phyloP scores from a whole-genome alignment of 2,329 filamentous ascomycete species.

The Ophiostoma sp. region DNA sequence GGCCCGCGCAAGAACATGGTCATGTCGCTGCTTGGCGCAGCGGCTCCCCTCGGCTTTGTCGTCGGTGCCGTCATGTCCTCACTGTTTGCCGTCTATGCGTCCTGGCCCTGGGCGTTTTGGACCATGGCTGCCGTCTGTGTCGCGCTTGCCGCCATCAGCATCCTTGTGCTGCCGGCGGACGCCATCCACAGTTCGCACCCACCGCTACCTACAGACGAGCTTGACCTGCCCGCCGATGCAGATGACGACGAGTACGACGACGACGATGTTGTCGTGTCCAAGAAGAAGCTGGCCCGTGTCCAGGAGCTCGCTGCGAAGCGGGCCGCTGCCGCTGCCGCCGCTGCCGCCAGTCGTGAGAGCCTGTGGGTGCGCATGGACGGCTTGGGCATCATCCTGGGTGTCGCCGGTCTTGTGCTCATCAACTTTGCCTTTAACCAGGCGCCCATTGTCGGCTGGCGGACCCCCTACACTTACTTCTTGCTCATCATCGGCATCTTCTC shows the following conservation, averaged over 20 bases:
- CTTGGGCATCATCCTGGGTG: conserved; percentile 35
- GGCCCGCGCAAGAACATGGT: conserved; percentile 56
- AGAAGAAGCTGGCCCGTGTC: conserved; percentile 7
- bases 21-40: conserved; percentile 48
- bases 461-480: conserved; percentile 46
- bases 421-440: conserved; percentile 58
- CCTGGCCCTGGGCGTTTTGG: conserved; percentile 49
- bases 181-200: too few relatives aligned
- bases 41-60: conserved; percentile 44
- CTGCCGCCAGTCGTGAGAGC: conserved; percentile 17
- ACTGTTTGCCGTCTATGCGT: conserved; percentile 36
- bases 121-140: conserved; percentile 28
- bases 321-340: background rate
- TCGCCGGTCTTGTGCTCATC: conserved; percentile 48
- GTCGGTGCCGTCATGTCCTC: conserved; percentile 39
- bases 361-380: conserved; percentile 31
- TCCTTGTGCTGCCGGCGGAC: conserved; percentile 28
- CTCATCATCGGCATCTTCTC: conserved; percentile 48
- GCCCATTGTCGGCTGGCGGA: conserved; percentile 47
- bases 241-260: conserved; percentile 19
- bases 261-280: conserved; percentile 15
- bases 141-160: conserved; percentile 27
- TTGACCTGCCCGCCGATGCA: background rate
- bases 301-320: background rate
- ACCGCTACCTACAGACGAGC: background rate